These are phyloP conservation scores for Rhizopogon vesiculosus DNA, from an alignment of 768 basidiomycete genomes.

Conservation along the genomic window DNA sequence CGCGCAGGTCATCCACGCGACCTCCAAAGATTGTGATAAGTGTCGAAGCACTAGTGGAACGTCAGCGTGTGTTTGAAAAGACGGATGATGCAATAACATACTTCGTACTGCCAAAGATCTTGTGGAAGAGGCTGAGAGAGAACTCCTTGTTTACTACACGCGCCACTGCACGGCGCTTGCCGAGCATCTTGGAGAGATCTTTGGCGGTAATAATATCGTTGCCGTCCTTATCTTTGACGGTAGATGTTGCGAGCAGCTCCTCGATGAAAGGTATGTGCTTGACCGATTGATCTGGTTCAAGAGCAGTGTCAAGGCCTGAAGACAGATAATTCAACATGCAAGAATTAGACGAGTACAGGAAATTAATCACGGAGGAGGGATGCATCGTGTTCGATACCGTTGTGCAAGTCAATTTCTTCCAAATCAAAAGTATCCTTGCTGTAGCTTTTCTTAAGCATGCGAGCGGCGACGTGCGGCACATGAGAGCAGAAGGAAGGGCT, in stretches of 20 bases:
- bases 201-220: conserved; percentile 43
- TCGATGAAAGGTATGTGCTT: conserved; percentile 48
- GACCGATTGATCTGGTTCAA: conserved; percentile 46
- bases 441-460: conserved; percentile 53
- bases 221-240: conserved; percentile 50
- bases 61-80: not conserved
- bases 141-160: conserved; percentile 55
- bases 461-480: conserved; percentile 62
- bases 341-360: not conserved
- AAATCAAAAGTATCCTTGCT: conserved; percentile 56
- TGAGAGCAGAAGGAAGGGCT: conserved; percentile 56
- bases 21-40: conserved; percentile 70
- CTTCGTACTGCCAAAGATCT: conserved; percentile 68
- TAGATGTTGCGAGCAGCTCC: conserved; percentile 58
- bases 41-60: conserved; percentile 50
- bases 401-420: conserved; percentile 64
- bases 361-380: conserved; percentile 26
- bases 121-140: conserved; percentile 46
- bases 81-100: conserved; percentile 27
- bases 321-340: not conserved
- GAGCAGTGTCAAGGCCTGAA: conserved; percentile 49
- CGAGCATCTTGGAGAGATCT: conserved; percentile 55
- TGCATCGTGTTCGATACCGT: conserved; percentile 41
- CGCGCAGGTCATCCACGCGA: conserved; percentile 46
- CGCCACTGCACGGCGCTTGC: conserved; percentile 61